Evolutionary conservation across 345 rosid genomes (phyloP).

Genomic region (Turnera subulata): DNA sequence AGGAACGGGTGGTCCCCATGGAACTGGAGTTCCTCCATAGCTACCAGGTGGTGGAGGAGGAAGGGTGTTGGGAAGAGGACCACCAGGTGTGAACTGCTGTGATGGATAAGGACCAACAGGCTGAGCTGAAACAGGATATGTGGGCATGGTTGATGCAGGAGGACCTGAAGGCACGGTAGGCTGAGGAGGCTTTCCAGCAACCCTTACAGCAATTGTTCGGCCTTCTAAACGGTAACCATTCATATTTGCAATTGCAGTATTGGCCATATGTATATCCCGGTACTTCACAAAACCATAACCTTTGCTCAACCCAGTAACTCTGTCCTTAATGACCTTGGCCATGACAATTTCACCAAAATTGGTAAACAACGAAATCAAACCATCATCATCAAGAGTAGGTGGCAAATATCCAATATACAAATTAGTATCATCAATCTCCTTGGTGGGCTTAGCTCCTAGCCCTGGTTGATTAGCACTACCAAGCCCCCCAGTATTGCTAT

Average conservation of each 20-base stretch:
- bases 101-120: constrained; percentile 73
- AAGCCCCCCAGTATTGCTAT: constrained; percentile 50
- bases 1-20: constrained; percentile 95
- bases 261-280: constrained; percentile 83
- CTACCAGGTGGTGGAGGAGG: constrained; percentile 58
- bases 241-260: constrained; percentile 75
- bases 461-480: constrained; percentile 74
- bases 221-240: constrained; percentile 84
- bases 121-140: constrained; percentile 58
- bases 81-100: constrained; percentile 70
- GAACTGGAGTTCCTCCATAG: constrained; percentile 53
- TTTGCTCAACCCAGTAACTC: constrained; percentile 66
- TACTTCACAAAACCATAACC: constrained; percentile 97
- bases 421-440: constrained; percentile 90
- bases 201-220: constrained; percentile 86
- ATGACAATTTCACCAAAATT: constrained; percentile 88
- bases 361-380: constrained; percentile 75
- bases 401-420: constrained; percentile 93
- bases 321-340: constrained; percentile 98
- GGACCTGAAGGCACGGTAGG: constrained; percentile 81
- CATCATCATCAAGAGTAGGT: constrained; percentile 78
- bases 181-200: constrained; percentile 93
- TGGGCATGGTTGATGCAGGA: constrained; percentile 49
- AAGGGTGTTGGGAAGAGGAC: constrained; percentile 57
- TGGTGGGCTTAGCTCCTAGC: constrained; percentile 68